A percentile compares a stretch with the other conserved stretches of the same genome.
Evolutionary conservation across 2,329 filamentous ascomycete genomes (phyloP).

Genomic region (Orbilia oligospora): DNA sequence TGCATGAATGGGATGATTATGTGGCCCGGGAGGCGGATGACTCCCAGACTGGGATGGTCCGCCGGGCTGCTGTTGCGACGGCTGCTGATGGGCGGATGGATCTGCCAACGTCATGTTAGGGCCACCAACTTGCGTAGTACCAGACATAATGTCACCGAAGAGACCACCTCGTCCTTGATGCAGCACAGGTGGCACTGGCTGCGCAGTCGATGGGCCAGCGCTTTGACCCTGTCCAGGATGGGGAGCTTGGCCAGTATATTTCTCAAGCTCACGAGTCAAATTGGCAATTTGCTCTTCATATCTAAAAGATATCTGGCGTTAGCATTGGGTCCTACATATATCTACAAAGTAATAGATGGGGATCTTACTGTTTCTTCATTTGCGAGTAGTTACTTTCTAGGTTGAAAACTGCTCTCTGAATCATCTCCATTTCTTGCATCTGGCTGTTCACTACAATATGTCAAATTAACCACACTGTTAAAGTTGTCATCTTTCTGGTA

Average conservation of each 20-base stretch:
- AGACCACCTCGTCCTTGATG: constrained; percentile 90
- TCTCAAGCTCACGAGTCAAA: constrained; percentile 87
- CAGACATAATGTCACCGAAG: constrained; percentile 96
- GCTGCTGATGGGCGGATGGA: constrained; percentile 73
- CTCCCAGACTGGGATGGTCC: constrained; percentile 74
- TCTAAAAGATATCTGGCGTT: constrained; percentile 69
- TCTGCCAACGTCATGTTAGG: constrained; percentile 87
- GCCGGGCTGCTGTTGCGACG: constrained; percentile 71
- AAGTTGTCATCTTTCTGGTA: not conserved
- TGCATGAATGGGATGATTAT: constrained; percentile 74
- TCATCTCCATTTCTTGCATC: constrained; percentile 94
- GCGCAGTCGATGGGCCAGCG: constrained; percentile 84
- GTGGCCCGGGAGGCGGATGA: constrained; percentile 67
- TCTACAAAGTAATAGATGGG: not conserved
- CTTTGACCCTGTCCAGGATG: constrained; percentile 76
- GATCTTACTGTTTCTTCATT: constrained; percentile 88
- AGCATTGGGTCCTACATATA: constrained; percentile 29
- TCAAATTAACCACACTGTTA: constrained; percentile 61
- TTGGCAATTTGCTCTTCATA: constrained; percentile 92
- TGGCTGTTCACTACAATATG: constrained; percentile 81
- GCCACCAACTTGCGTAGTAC: constrained; percentile 78
- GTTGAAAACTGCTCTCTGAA: constrained; percentile 91
- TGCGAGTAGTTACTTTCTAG: constrained; percentile 90
- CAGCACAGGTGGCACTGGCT: constrained; percentile 79
- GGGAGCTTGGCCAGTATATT: constrained; percentile 73